phyloP scores from a whole-genome alignment of 1,139 yeast genomes.

The Yamadazyma mexicana region DNA sequence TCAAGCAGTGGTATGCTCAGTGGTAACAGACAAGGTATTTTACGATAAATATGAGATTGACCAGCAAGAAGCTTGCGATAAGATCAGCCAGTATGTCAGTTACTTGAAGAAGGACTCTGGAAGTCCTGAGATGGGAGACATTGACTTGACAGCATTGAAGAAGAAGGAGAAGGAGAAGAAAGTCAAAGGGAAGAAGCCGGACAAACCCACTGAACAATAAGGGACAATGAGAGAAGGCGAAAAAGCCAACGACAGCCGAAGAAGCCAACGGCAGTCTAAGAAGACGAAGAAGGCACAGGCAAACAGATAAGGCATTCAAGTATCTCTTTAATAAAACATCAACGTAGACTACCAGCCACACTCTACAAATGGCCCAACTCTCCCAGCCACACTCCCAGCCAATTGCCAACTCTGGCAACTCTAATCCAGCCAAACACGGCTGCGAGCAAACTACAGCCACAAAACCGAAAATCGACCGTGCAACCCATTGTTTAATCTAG shows the following conservation, averaged over 20 bases:
- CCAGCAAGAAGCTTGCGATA: conserved; percentile 26
- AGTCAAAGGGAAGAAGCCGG: neutral
- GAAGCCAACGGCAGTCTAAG: neutral
- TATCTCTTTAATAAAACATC: too few species aligned
- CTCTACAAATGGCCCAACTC: neutral
- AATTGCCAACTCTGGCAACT: too few species aligned
- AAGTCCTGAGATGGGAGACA: neutral
- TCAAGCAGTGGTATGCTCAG: conserved; percentile 37
- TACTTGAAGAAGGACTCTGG: conserved; percentile 22
- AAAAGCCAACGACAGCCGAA: neutral
- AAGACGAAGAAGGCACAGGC: neutral
- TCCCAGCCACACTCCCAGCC: too few species aligned
- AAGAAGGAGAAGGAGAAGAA: neutral
- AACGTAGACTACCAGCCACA: too few species aligned
- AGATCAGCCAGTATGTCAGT: conserved; percentile 26
- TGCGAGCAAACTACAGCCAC: too few species aligned
- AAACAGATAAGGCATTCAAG: neutral
- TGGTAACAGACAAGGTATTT: conserved; percentile 16
- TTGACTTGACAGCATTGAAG: neutral
- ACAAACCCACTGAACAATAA: neutral
- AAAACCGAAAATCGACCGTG: too few species aligned
- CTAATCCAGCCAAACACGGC: too few species aligned
- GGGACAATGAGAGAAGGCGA: neutral
- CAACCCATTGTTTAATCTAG: too few species aligned
- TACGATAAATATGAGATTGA: conserved; percentile 14